phyloP scores from a whole-genome alignment of 345 rosid species.

The Psidium guajava region DNA sequence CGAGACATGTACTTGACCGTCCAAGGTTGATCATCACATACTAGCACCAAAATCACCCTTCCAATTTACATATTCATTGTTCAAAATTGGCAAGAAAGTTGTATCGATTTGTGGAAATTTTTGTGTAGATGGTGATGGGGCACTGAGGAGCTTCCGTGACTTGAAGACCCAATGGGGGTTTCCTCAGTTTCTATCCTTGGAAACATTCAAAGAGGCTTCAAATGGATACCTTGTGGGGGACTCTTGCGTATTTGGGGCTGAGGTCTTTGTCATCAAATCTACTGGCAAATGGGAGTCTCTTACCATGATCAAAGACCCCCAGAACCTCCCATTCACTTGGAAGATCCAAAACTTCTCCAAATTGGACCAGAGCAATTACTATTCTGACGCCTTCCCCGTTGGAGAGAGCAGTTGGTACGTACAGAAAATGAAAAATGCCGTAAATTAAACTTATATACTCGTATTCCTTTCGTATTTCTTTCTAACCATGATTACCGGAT shows the following conservation, averaged over 20 bases:
- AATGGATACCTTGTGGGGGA: not conserved
- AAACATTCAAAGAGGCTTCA: not conserved
- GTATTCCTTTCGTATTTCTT: not conserved
- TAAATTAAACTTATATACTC: not conserved
- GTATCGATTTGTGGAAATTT: not conserved
- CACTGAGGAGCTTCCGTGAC: not conserved
- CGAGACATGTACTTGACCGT: not conserved
- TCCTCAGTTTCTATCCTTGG: not conserved
- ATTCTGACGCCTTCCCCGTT: not conserved
- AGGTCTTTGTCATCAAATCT: not conserved
- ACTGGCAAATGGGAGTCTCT: not conserved
- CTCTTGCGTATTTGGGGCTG: constrained; percentile 3
- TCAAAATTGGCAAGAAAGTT: not conserved
- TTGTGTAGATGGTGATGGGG: not conserved
- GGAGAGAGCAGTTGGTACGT: not conserved
- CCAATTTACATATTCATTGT: not conserved
- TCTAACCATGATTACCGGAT: not conserved
- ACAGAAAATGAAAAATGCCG: not conserved
- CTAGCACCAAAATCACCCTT: not conserved
- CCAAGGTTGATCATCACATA: not conserved
- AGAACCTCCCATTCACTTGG: not conserved
- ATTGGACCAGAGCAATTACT: not conserved
- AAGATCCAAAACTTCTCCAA: not conserved
- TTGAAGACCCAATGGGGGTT: constrained; percentile 4
- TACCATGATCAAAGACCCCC: not conserved